Evolutionary conservation across 2,329 filamentous ascomycete species (phyloP), one percentile per base, ranked within the genome.

Genomic region (Juglanconis sp.): DNA sequence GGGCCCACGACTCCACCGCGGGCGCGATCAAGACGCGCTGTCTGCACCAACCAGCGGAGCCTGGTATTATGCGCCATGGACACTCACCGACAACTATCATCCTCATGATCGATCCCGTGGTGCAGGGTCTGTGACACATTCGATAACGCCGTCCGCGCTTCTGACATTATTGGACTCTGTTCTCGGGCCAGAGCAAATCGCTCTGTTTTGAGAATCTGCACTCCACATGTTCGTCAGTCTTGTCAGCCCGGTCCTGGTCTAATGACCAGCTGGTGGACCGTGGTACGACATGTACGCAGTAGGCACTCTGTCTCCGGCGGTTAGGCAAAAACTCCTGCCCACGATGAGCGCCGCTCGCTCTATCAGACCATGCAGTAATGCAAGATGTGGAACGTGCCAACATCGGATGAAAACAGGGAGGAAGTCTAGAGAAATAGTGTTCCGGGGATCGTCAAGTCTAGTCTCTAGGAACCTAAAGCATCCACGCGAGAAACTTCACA

Each of bases 81-180:
- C 48, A 42, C 60, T 62, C 60, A 62, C 60, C 60, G 60, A 62
- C 60, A 62, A 47, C 57, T 60, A 55, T 42, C 54, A 51, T 56
- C 44, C 47, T 60, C 60, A 60, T 60, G 60, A 62, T 56, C 60
- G 57, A 52, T 53, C 40, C 35, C 5, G 4, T 5, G 38, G 38
- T 42, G 38, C 38, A 42, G 38, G 38, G 38, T 38, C 38, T 15
- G 38, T 11, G 38, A 42, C 38, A 42, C 9, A 42, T 42, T 42
- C 38, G 38, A 42, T 42, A 13, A 42, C 38, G 38, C 38, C 38
- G 38, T 42, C 6, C 38, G 38, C 38, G 38, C 38, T n/a, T 42
- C 38, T 42, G 38, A 42, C 35, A 4, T 42, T 42, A 42, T 42
- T 42, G 38, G 38, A 9, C n/a, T 5, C n/a, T 10, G 10, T 15